phyloP scores from a whole-genome alignment of 176 grass and related monocot genomes.

The Guadua angustifolia region DNA sequence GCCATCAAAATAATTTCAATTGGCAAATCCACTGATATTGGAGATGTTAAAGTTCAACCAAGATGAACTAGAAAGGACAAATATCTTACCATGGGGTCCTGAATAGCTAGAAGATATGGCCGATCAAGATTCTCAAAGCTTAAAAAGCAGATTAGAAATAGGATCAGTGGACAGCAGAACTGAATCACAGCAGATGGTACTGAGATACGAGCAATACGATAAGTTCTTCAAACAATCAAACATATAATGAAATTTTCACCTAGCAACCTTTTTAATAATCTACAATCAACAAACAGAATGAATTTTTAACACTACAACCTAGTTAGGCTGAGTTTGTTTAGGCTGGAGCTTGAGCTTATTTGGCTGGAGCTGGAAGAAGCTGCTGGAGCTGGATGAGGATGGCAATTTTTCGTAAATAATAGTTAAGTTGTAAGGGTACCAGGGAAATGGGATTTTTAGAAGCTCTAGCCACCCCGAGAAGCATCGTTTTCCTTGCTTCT shows the following conservation, averaged over 20 bases:
- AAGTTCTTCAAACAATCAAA: not conserved
- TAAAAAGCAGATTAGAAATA: constrained; percentile 24
- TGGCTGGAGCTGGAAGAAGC: no score
- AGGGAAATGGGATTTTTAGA: no score
- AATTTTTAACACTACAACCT: not conserved
- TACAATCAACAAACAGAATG: not conserved
- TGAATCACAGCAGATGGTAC: constrained; percentile 24
- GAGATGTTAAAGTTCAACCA: constrained; percentile 26
- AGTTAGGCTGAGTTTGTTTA: no score
- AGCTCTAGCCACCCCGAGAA: no score
- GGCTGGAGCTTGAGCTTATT: no score
- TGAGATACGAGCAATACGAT: not conserved
- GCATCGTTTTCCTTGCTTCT: no score
- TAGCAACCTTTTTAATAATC: not conserved
- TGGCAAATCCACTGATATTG: constrained; percentile 40
- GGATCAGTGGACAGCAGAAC: constrained; percentile 20
- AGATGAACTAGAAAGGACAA: constrained; percentile 40
- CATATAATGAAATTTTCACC: constrained; percentile 14
- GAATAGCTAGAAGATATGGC: constrained; percentile 78
- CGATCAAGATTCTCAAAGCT: constrained; percentile 86
- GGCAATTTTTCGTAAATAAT: no score
- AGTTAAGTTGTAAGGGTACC: no score
- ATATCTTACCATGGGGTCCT: constrained; percentile 90
- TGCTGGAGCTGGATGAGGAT: no score
- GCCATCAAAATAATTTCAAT: constrained; percentile 30